Base-by-base conservation (phyloP, 805 yeast species). In the Soucietia sequanensis region DNA sequence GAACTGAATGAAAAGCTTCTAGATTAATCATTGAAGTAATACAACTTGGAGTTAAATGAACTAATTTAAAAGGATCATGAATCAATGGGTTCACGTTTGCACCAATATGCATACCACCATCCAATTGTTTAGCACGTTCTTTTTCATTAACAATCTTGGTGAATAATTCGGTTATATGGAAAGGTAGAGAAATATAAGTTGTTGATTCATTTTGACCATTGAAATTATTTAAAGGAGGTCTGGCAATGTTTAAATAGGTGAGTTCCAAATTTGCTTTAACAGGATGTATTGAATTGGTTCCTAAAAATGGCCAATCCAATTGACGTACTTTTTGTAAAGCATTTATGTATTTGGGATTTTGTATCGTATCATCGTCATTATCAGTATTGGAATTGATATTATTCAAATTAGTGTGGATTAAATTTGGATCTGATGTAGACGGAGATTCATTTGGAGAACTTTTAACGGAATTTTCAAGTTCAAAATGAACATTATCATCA, bases 31-130 rank as follows among this genome's bases (percentile, higher is more conserved):
- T 45, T 21, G 42, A 44, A 6, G 56, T 56, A 10, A 70, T 39
- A 43, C 81, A 76, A 0, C 84, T 81, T 0, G 82, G 81, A 13
- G 71, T 76, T 35, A 77, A 54, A 44, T 71, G 77, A 14, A 76
- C 78, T 18, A 65, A 58, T 35, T 65, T 65, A 46, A 72, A 77
- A 2, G 77, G 74, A 46, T 78, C 84, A 4, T 78, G 70, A 27
- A 56, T 41, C 34, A 78, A 52, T 0, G 82, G 78, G 39, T 75
- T 76, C 19, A 77, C 64, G 29, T 65, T 65, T 28, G 81, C 78
- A 0, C 81, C 84, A 14, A 77, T 62, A 18, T 64, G 72, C 46
- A 70, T 44, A 4, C 72, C 70, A 18, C 68, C 75, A 19, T 62
- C 68, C 32, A 64, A 45, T 19, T 60, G 61, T 35, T 65, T 66